Percentiles rank a stretch among this genome's conserved stretches.
Conservation (phyloP, 2,329 filamentous ascomycete species). For the Pseudogymnoascus destructans region DNA sequence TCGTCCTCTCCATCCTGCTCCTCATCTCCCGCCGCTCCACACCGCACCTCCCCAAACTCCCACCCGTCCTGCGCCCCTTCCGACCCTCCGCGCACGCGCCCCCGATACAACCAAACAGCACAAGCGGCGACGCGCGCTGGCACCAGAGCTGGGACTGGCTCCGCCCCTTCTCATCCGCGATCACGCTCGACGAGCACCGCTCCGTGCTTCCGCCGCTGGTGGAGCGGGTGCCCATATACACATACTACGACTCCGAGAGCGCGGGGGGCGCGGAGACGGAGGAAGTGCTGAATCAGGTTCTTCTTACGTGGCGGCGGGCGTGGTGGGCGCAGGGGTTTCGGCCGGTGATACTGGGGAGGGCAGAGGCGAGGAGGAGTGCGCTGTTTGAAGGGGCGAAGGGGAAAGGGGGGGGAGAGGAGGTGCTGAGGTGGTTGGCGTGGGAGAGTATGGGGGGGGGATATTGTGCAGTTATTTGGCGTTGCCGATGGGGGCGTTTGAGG, state of each 20-base stretch:
- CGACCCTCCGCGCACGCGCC: conserved; percentile 57
- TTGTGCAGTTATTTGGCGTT: conserved; percentile 67
- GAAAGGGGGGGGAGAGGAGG: conserved; percentile 36
- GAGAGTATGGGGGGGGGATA: conserved; percentile 75
- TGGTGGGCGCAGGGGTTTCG: conserved; percentile 94
- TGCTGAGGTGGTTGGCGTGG: conserved; percentile 87
- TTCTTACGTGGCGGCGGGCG: conserved; percentile 79
- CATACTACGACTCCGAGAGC: conserved; percentile 66
- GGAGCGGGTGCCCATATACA: conserved; percentile 66
- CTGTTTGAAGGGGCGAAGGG: conserved; percentile 41
- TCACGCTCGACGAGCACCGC: conserved; percentile 69
- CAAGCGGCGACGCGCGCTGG: conserved; percentile 68
- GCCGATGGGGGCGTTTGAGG: conserved; percentile 68
- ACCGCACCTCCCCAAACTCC: background rate
- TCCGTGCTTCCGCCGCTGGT: conserved; percentile 67
- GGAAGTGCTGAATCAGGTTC: conserved; percentile 62
- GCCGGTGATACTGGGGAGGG: conserved; percentile 65
- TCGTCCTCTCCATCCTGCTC: background rate
- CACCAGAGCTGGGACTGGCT: conserved; percentile 83
- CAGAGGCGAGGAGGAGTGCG: conserved; percentile 73
- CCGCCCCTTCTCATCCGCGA: conserved; percentile 71
- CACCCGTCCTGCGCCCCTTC: conserved; percentile 37
- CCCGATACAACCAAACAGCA: conserved; percentile 63
- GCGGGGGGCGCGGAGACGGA: conserved; percentile 49
- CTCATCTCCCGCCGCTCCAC: background rate